A percentile compares a stretch with the other conserved stretches of the same genome.
Conservation (phyloP, 352 stramenopile genomes). For the Pythium aristosporum region DNA sequence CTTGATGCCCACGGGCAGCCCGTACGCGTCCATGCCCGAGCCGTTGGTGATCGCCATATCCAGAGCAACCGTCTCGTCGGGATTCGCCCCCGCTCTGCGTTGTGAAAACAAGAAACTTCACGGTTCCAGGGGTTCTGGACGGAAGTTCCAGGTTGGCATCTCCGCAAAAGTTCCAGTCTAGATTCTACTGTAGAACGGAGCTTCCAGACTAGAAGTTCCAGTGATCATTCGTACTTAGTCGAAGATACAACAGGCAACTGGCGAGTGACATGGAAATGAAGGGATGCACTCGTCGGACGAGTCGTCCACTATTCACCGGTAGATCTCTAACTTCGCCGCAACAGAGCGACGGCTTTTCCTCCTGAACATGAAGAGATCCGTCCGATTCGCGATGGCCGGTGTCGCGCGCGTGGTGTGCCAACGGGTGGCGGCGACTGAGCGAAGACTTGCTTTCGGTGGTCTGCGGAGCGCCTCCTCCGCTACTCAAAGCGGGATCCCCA, state of each 20-base stretch:
- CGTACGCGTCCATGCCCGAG: constrained; percentile 1
- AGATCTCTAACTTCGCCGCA: too few relatives aligned
- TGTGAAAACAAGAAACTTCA: neutral
- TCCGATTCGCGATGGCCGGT: neutral
- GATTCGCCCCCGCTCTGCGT: too few relatives aligned
- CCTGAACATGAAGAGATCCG: neutral
- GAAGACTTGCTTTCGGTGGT: neutral
- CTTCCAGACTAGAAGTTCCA: neutral
- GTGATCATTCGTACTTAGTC: neutral
- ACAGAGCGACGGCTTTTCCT: too few relatives aligned
- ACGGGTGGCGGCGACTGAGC: neutral
- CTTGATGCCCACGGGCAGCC: constrained; percentile 6
- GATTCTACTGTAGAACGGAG: neutral
- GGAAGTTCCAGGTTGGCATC: too few relatives aligned
- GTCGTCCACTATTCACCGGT: too few relatives aligned
- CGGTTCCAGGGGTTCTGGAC: neutral
- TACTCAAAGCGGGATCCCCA: constrained; percentile 3
- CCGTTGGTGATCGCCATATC: neutral
- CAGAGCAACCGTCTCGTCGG: too few relatives aligned
- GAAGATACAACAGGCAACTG: neutral
- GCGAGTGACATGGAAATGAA: too few relatives aligned
- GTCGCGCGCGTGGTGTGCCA: neutral
- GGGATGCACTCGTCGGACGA: too few relatives aligned
- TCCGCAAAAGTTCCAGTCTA: too few relatives aligned
- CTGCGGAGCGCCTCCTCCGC: neutral